Evolutionary conservation across 2,329 filamentous ascomycete genomes (phyloP), one percentile per base, ranked within the genome.

Genomic region (Phialophora verrucosa): DNA sequence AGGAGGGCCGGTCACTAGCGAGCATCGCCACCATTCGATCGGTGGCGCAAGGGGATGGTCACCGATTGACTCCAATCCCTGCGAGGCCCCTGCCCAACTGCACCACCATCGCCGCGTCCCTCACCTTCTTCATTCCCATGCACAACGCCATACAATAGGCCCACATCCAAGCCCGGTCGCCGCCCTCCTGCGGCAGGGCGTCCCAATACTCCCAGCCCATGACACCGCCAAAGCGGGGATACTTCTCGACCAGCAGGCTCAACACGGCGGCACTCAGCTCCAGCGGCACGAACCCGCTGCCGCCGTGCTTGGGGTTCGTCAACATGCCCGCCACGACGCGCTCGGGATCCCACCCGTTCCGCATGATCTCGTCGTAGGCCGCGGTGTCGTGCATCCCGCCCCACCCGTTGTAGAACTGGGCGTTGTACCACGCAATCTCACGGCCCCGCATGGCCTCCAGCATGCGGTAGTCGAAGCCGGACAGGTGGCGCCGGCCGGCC

Each of bases 181-280:
- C 17, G 1, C 59, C 59, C 1, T 75, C 75, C 27, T 86, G 88
- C 0, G 91, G 90, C 65, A 88, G 76, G 63, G 89, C 87, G 80
- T 96, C 96, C 80, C 94, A 97, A 76, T 95, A 97, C 80, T 97
- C 93, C 93, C 93, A 97, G 2, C 92, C 92, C 88, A 95, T 95
- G 6, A 97, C 88, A 0, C 93, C 93, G 0, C 93, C 93, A 76
- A 97, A 95, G 0, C 81, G 80, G 1, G 86, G 85, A 73, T 91
- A 91, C 65, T 83, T 83, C 42, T 85, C 80, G 42, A 84, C 79
- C 70, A 93, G 75, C 49, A 82, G 75, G 32, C 82, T 82, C 53
- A 92, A 76, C 23, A 90, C 86, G 20, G 81, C 79, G 11, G 83
- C 82, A 27, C 91, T 78, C 14, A 82, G 76, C 54, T 85, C 82